Conservation (phyloP, 495 filamentous ascomycete genomes). For the Penicillium goetzii region DNA sequence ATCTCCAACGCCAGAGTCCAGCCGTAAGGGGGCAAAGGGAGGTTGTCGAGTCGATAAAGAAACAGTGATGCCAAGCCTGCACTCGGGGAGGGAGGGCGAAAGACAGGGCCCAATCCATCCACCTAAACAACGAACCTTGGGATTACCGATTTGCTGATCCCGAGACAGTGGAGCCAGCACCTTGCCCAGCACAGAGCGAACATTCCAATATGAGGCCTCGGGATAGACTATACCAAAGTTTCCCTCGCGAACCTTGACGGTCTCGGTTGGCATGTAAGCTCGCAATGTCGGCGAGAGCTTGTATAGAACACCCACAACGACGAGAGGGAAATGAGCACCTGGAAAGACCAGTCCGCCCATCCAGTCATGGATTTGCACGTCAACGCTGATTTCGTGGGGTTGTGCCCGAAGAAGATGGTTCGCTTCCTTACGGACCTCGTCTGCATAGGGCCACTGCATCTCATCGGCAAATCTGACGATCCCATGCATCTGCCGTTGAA, state of each 20-base stretch:
- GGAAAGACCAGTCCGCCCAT: background rate
- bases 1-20: background rate
- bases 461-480: slow-evolving; percentile 14
- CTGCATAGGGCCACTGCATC: slow-evolving; percentile 14
- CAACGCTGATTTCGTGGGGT: background rate
- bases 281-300: background rate
- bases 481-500: slow-evolving; percentile 12
- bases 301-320: background rate
- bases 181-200: slow-evolving; percentile 14
- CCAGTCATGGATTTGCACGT: background rate
- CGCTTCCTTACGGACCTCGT: slow-evolving; percentile 7
- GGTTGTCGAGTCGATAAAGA: background rate
- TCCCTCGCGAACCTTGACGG: background rate
- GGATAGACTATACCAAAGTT: slow-evolving; percentile 12
- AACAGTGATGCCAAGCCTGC: background rate
- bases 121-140: background rate
- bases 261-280: background rate
- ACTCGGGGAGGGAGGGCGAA: background rate
- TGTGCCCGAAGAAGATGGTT: background rate
- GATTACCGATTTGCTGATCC: background rate
- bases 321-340: background rate
- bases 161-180: slow-evolving; percentile 5
- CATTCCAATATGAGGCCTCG: slow-evolving; percentile 12
- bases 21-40: background rate
- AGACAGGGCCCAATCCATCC: slow-evolving; percentile 4